phyloP scores from a whole-genome alignment of 305 asterid genomes.

The Fraxinus sp. region DNA sequence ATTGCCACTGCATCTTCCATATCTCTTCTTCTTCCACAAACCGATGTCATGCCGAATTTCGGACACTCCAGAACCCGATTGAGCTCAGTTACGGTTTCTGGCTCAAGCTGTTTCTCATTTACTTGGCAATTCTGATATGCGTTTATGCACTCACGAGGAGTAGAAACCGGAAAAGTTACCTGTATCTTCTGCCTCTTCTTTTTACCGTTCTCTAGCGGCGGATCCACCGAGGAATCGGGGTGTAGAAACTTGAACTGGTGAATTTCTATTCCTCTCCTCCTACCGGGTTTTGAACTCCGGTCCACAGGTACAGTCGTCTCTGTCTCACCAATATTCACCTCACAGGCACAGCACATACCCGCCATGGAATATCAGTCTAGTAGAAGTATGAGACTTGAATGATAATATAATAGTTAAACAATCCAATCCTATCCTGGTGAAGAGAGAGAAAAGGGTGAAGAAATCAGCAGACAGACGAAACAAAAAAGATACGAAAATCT shows the following conservation, averaged over 20 bases:
- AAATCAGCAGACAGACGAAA: conserved; percentile 1
- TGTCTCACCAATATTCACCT: conserved; percentile 54
- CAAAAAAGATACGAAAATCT: conserved; percentile 26
- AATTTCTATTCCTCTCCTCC: conserved; percentile 64
- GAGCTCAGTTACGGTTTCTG: not conserved
- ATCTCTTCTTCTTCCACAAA: conserved; percentile 86
- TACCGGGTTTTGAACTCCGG: conserved; percentile 47
- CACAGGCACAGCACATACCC: conserved; percentile 60
- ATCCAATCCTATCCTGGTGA: not conserved
- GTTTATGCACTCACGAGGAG: conserved; percentile 20
- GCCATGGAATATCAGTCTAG: conserved; percentile 42
- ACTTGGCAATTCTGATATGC: conserved; percentile 17
- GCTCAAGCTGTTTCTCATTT: conserved; percentile 3
- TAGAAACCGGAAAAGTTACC: conserved; percentile 22
- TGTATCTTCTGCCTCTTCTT: conserved; percentile 45
- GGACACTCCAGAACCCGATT: conserved; percentile 30
- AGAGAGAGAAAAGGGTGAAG: not conserved
- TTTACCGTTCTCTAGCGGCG: conserved; percentile 24
- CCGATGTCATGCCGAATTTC: conserved; percentile 69
- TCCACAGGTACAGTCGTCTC: conserved; percentile 54
- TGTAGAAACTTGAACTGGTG: conserved; percentile 58
- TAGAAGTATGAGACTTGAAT: not conserved
- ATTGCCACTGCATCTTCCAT: conserved; percentile 91
- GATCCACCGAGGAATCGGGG: conserved; percentile 46
- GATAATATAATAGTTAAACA: not conserved